phyloP scores from a whole-genome alignment of 148 eudicot species.

The Selenicereus undatus region DNA sequence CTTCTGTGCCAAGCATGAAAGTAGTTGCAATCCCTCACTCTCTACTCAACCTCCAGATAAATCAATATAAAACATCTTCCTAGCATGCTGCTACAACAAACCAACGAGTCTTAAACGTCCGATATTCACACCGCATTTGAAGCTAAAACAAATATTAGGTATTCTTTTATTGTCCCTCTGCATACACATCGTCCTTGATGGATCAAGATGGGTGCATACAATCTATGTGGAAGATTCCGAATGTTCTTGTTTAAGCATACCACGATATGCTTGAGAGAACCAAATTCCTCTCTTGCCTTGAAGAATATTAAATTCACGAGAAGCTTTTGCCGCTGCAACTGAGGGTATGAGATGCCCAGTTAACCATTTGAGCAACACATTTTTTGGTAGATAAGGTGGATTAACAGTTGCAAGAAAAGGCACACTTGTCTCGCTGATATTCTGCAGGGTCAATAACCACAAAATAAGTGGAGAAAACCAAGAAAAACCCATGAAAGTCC shows the following conservation, averaged over 20 bases:
- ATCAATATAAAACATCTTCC: background rate
- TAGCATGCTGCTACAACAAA: background rate
- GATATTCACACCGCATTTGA: too few relatives aligned
- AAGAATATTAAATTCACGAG: slow-evolving; percentile 52
- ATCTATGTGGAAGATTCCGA: background rate
- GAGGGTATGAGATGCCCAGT: slow-evolving; percentile 83
- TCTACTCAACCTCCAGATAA: background rate
- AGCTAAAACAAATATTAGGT: too few relatives aligned
- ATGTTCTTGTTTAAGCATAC: slow-evolving; percentile 23
- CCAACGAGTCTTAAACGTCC: too few relatives aligned
- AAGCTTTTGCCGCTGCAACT: slow-evolving; percentile 79
- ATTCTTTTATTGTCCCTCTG: background rate
- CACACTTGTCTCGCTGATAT: slow-evolving; percentile 39
- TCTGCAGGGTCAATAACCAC: slow-evolving; percentile 41
- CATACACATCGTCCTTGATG: background rate
- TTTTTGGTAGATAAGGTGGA: slow-evolving; percentile 57
- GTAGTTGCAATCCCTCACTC: background rate
- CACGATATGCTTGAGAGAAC: slow-evolving; percentile 96
- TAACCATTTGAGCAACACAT: slow-evolving; percentile 68
- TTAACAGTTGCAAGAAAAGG: slow-evolving; percentile 80
- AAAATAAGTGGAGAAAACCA: background rate
- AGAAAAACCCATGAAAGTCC: too few relatives aligned
- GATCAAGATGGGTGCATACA: background rate
- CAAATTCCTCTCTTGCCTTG: slow-evolving; percentile 91
- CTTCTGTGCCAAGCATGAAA: too few relatives aligned